Base-by-base conservation (phyloP, 2,329 filamentous ascomycete species). In the Xylariaceae sp. region DNA sequence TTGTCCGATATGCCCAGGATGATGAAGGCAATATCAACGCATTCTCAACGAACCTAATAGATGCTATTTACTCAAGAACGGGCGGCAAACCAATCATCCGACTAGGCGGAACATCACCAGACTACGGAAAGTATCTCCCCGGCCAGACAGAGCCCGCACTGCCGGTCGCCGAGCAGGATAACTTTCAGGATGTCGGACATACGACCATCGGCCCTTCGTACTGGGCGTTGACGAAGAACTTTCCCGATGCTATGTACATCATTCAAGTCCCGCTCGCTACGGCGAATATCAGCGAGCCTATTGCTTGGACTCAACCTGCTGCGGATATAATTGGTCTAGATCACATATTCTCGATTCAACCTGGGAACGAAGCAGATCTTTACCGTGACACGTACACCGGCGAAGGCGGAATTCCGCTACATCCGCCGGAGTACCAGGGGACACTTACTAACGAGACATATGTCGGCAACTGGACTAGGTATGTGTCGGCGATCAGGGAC, bases 261-360 rank as follows among this genome's bases (percentile, higher is more conserved):
- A 66, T 74, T 4, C 72, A 75, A 58, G 69, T 73, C 1, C 73
- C 73, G 1, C 53, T 75, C 13, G 73, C 72, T 1, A 73, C 69
- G 13, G 69, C 68, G 4, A 73, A 75, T 49, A 60, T 73, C 9
- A 73, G 68, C 53, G 73, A 74, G 61, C 60, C 73, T 0, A 61
- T 74, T 13, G 68, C 69, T 1, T 75, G 73, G 73, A 64, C 67
- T 2, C 66, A 67, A 30, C 66, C 69, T 5, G 73, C 71, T 0
- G 64, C 72, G 0, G 61, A 67, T 2, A 60, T 51, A 4, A 68
- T 75, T 35, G 70, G 71, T 3, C 37, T 71, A 5, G 68, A 71
- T 48, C 66, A 64, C 15, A 73, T 75, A n/a, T 71, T 73, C 53
- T 71, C 72, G 3, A 73, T 75, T 37, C 71, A 74, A 60, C 66